Conservation (phyloP, 352 stramenopile species). For the Halophytophthora batemanensis region DNA sequence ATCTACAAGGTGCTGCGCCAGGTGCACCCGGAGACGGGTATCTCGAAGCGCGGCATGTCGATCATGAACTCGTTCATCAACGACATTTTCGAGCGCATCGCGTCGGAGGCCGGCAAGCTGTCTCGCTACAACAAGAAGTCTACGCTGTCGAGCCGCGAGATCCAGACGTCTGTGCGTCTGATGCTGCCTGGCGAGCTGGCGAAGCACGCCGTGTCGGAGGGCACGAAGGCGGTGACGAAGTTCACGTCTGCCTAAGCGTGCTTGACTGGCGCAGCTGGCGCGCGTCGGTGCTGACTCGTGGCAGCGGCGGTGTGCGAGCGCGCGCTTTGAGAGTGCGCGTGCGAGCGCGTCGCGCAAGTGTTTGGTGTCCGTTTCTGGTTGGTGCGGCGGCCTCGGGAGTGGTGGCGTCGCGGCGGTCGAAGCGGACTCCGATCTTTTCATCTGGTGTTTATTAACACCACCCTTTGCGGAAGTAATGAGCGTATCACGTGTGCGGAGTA, state of each 20-base stretch:
- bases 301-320: not conserved
- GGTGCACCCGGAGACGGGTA: slow-evolving; percentile 96
- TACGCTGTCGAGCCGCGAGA: slow-evolving; percentile 95
- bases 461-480: slow-evolving; percentile 57
- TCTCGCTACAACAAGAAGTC: slow-evolving; percentile 99
- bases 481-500: too few species aligned
- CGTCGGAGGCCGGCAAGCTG: slow-evolving; percentile 94
- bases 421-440: slow-evolving; percentile 15
- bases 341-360: not conserved
- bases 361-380: slow-evolving; percentile 4
- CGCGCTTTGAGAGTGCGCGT: too few species aligned
- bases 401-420: too few species aligned
- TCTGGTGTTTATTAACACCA: slow-evolving; percentile 89
- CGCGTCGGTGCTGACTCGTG: slow-evolving; percentile 1
- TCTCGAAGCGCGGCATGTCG: slow-evolving; percentile 97
- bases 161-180: slow-evolving; percentile 94
- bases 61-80: slow-evolving; percentile 99
- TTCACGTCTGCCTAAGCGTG: slow-evolving; percentile 84
- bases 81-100: slow-evolving; percentile 98
- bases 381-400: not conserved
- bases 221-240: slow-evolving; percentile 96
- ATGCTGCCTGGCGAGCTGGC: slow-evolving; percentile 96
- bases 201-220: slow-evolving; percentile 97
- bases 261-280: not conserved
- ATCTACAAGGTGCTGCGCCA: slow-evolving; percentile 94